Base-by-base conservation (phyloP, 176 grass and related monocot species). In the Raddia guianensis region DNA sequence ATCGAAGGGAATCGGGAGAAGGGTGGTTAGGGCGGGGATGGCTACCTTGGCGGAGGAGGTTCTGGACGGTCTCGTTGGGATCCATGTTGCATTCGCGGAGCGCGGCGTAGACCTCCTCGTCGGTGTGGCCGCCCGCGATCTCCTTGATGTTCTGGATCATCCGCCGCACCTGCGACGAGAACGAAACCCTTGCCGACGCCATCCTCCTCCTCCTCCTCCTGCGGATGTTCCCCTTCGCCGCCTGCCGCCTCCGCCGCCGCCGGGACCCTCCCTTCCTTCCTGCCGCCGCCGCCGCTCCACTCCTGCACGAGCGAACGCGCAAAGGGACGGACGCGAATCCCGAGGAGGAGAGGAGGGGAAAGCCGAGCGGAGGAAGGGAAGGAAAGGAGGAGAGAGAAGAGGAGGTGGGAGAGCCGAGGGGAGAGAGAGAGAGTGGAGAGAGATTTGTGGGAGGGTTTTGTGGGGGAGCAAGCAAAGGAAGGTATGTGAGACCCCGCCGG, bases 81-180 rank as follows among this genome's bases (percentile, higher is more conserved):
- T 98, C 95, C 95, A 93, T 98, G 73, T 77, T 75, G 90, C 95
- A 98, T 67, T 98, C 95, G 68, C 90, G 85, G 74, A 95, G 92
- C 88, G 90, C 88, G 79, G 88, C 95, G 62, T 98, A 98, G 78
- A 98, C 86, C 76, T 98, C 95, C 75, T 98, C 92, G 60, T 98
- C 95, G 74, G 69, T 89, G 81, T 98, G 95, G 50, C 86, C 84
- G 5, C 88, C 90, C 21, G 92, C 88, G 81, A 95, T 94, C 92
- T 94, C 92, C 86, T 89, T 92, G 67, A 98, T 92, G 83, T 94
- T 94, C 59, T 89, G 81, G 74, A 98, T 87, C 60, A 84, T 98
- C 62, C 78, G 87, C 66, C 88, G 82, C 69, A 83, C 78, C 80
- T 78, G 86, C 64, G 81, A 40, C 9, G 95, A 84, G 83, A 98